Conservation (phyloP, 805 yeast species). For the Pichia thaimueangensis region DNA sequence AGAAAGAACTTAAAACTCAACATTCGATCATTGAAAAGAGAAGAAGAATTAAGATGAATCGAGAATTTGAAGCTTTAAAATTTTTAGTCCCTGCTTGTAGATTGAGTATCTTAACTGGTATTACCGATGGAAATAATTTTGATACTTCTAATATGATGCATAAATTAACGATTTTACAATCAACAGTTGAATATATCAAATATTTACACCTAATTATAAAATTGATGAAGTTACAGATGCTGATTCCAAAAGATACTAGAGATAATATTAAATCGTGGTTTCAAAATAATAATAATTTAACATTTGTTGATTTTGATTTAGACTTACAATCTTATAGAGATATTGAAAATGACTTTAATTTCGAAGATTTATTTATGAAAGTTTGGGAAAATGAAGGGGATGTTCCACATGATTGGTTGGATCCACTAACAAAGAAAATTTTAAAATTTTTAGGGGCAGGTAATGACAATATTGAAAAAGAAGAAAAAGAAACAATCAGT, state of each 20-base stretch:
- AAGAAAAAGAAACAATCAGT: background rate
- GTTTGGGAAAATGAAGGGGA: constrained; percentile 27
- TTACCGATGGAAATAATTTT: constrained; percentile 23
- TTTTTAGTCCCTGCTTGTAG: constrained; percentile 76
- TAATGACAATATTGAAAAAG: background rate
- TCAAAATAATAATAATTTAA: constrained; percentile 33
- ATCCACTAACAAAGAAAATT: constrained; percentile 25
- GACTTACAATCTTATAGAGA: constrained; percentile 55
- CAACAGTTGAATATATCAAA: constrained; percentile 75
- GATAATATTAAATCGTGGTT: constrained; percentile 25
- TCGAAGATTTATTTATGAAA: constrained; percentile 32
- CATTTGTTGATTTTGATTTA: constrained; percentile 48
- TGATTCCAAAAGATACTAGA: constrained; percentile 21
- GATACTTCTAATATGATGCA: constrained; percentile 45
- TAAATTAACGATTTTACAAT: constrained; percentile 71
- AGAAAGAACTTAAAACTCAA: constrained; percentile 45
- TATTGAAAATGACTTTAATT: constrained; percentile 50
- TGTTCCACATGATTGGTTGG: constrained; percentile 18
- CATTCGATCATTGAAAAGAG: constrained; percentile 79
- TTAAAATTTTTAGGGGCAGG: constrained; percentile 6
- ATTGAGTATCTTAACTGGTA: constrained; percentile 31
- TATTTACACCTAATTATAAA: constrained; percentile 58
- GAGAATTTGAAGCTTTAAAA: constrained; percentile 78
- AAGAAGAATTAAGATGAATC: constrained; percentile 69
- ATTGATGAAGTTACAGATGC: constrained; percentile 42